These are phyloP conservation scores for Globisporangium acanthophoron DNA, from an alignment of 352 stramenopile genomes.

Conservation along the genomic window DNA sequence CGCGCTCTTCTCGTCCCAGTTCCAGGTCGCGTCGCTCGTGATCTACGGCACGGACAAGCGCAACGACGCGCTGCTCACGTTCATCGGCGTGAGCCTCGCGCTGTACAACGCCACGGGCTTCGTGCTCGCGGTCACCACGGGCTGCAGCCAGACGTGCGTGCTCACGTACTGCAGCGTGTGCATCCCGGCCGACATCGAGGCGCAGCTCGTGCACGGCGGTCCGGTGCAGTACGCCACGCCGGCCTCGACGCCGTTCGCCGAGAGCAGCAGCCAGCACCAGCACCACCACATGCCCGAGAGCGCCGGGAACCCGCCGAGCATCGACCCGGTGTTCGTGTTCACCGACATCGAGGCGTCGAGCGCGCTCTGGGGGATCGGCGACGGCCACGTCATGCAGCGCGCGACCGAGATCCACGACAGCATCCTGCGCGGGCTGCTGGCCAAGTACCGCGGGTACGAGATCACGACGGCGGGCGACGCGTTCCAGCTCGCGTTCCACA, in stretches of 20 bases:
- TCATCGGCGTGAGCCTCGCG: slow-evolving; percentile 32
- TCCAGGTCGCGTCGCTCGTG: slow-evolving; percentile 40
- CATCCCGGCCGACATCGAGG: slow-evolving; percentile 39
- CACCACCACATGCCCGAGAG: slow-evolving; percentile 46
- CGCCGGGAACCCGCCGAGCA: slow-evolving; percentile 35
- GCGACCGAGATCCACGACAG: slow-evolving; percentile 62
- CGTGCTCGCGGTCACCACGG: slow-evolving; percentile 29
- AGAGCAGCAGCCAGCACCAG: slow-evolving; percentile 35
- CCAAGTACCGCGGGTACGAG: slow-evolving; percentile 62
- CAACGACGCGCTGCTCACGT: slow-evolving; percentile 14
- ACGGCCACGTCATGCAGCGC: slow-evolving; percentile 50
- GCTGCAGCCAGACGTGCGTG: slow-evolving; percentile 48
- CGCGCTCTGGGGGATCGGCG: slow-evolving; percentile 51
- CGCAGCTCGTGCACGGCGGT: slow-evolving; percentile 17
- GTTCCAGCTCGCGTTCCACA: slow-evolving; percentile 75
- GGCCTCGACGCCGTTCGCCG: slow-evolving; percentile 17
- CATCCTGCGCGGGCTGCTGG: slow-evolving; percentile 41
- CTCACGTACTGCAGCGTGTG: slow-evolving; percentile 37
- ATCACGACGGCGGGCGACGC: slow-evolving; percentile 70
- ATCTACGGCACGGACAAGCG: slow-evolving; percentile 20
- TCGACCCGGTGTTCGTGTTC: slow-evolving; percentile 58
- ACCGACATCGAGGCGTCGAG: slow-evolving; percentile 80
- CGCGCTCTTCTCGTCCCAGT: slow-evolving; percentile 45
- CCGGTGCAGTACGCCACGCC: slow-evolving; percentile 10
- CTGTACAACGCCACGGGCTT: slow-evolving; percentile 37